Conservation (phyloP, 495 filamentous ascomycete species). For the Coniosporium apollinis region DNA sequence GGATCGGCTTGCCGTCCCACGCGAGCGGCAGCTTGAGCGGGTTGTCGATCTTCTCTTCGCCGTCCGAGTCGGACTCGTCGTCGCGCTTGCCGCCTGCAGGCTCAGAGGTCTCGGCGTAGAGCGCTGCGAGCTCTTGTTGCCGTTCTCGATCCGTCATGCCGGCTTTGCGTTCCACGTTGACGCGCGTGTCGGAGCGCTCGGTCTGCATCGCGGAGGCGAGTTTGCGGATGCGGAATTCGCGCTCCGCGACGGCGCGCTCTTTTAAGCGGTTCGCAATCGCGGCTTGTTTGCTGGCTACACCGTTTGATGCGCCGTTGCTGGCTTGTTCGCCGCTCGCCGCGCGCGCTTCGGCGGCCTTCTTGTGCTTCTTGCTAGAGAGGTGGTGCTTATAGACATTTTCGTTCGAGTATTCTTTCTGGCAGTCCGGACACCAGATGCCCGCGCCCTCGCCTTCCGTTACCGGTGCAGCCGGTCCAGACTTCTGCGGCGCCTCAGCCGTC, state of each 20-base stretch:
- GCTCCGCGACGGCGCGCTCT: slow-evolving; percentile 78
- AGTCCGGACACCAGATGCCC: slow-evolving; percentile 73
- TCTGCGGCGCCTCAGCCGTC: slow-evolving; percentile 38
- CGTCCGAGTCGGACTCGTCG: slow-evolving; percentile 41
- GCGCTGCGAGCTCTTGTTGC: slow-evolving; percentile 75
- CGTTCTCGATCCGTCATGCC: slow-evolving; percentile 94
- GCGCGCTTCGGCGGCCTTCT: slow-evolving; percentile 53
- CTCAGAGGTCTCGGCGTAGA: slow-evolving; percentile 46
- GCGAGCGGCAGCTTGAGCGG: slow-evolving; percentile 86
- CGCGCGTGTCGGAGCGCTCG: slow-evolving; percentile 66
- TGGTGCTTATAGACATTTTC: slow-evolving; percentile 87
- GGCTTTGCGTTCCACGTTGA: slow-evolving; percentile 86
- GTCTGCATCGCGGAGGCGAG: slow-evolving; percentile 59
- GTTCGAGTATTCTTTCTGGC: slow-evolving; percentile 88
- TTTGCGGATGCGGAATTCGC: slow-evolving; percentile 66
- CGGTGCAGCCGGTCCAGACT: slow-evolving; percentile 27
- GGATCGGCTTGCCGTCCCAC: slow-evolving; percentile 97
- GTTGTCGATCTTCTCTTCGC: slow-evolving; percentile 82
- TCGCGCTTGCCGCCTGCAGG: slow-evolving; percentile 17
- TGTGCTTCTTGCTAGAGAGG: slow-evolving; percentile 79
- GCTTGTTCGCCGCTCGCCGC: slow-evolving; percentile 19
- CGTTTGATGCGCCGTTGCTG: slow-evolving; percentile 10
- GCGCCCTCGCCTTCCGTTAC: slow-evolving; percentile 40
- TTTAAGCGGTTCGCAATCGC: slow-evolving; percentile 39
- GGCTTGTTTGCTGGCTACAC: slow-evolving; percentile 7